phyloP scores from a whole-genome alignment of 2,329 filamentous ascomycete species.

The Claviceps sp. region DNA sequence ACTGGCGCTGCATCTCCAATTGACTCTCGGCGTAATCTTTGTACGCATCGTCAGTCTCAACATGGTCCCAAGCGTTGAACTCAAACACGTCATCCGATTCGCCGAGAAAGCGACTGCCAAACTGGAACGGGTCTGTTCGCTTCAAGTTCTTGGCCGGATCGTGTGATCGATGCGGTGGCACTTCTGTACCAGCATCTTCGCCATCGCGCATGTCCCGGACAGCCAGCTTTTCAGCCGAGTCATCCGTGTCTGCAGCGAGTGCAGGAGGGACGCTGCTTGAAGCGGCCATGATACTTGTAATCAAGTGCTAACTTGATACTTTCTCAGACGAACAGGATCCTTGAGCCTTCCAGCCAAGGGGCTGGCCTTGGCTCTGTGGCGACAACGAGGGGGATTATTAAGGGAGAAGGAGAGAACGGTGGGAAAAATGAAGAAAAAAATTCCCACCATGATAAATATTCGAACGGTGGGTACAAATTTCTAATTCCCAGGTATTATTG shows the following conservation, averaged over 20 bases:
- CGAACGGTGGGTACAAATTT: background rate
- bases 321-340: background rate
- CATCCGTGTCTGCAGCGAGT: constrained; percentile 9
- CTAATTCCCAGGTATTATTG: background rate
- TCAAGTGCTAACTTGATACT: background rate
- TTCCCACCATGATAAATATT: constrained; percentile 1
- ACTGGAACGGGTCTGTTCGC: constrained; percentile 84
- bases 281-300: constrained; percentile 2
- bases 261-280: constrained; percentile 9
- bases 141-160: constrained; percentile 65
- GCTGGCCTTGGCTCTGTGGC: background rate
- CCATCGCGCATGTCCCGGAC: constrained; percentile 11
- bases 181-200: constrained; percentile 2
- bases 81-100: constrained; percentile 84
- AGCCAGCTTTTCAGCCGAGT: constrained; percentile 13
- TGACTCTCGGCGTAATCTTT: constrained; percentile 75
- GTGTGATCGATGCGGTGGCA: constrained; percentile 55
- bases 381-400: background rate
- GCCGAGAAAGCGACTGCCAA: constrained; percentile 76
- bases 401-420: background rate
- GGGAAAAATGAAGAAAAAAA: background rate
- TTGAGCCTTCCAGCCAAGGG: background rate
- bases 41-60: constrained; percentile 82
- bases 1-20: constrained; percentile 69
- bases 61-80: constrained; percentile 98